Base-by-base conservation (phyloP, 441 rosid species). In the Breynia disticha region DNA sequence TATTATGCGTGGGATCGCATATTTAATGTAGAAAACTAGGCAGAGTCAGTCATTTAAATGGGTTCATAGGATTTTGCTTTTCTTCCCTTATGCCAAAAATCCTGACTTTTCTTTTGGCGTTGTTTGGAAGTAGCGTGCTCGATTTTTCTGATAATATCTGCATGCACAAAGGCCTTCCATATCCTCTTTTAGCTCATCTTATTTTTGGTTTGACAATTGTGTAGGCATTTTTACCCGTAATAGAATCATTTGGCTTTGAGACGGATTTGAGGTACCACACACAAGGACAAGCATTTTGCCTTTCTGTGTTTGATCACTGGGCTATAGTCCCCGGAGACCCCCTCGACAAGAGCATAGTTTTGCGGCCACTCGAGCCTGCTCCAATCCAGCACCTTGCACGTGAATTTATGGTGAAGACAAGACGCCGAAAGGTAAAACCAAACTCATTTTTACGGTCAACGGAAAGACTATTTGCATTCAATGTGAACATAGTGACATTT, bases 301-400 rank as follows among this genome's bases (percentile, higher is more conserved):
- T 79, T 13, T 82, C 87, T 0, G 90, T 74, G 57, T 87, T 87
- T 52, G 96, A 87, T 73, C 96, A 87, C 55, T 87, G 96, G 96
- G 90, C 87, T 48, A 87, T 84, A 41, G 96, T 87, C 38, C 93
- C 96, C 42, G 96, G 96, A 48, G 96, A 87, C 52, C 96, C 96
- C 52, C 93, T 87, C 16, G 96, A 87, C 81, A 87, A 87, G 75
- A 64, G 82, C 77, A 87, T 87, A 48, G 83, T 77, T 49, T 50
- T 84, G 63, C 76, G 93, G 57, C 96, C 93, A 39, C 96, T 87
- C 55, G 93, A 87, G 56, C 94, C 94, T 1, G 93, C 93, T 1
- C 96, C 90, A 20, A 79, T 87, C 60, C 93, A 87, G 73, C 96
- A 87, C 56, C 88, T 84, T 53, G 96, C 96, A 3, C 96, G 94